Evolutionary conservation across 2,329 filamentous ascomycete species (phyloP).

Genomic region (Zelopaecilomyces penicillatus): DNA sequence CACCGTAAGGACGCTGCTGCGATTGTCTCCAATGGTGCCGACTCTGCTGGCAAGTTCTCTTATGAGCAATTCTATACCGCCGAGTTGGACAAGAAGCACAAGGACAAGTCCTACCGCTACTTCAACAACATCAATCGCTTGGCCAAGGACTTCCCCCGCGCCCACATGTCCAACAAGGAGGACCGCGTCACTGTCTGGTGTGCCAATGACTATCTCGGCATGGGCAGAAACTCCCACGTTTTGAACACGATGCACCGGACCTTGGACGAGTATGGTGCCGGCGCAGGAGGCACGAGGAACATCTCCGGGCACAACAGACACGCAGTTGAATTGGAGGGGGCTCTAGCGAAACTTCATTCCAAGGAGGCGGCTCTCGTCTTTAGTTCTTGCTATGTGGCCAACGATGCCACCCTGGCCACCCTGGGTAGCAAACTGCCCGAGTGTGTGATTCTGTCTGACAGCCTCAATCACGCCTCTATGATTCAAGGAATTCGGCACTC

Average conservation of each 20-base stretch:
- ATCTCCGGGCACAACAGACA: slow-evolving; percentile 98
- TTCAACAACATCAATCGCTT: slow-evolving; percentile 99
- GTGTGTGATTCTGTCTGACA: slow-evolving; percentile 96
- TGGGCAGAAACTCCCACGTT: slow-evolving; percentile 86
- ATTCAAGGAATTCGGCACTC: slow-evolving; percentile 98
- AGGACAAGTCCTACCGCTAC: slow-evolving; percentile 99
- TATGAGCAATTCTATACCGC: slow-evolving; percentile 82
- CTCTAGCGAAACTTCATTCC: slow-evolving; percentile 78
- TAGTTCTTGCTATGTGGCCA: slow-evolving; percentile 95
- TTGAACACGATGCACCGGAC: slow-evolving; percentile 90
- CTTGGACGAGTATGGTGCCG: slow-evolving; percentile 87
- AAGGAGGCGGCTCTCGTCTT: slow-evolving; percentile 93
- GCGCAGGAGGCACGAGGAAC: slow-evolving; percentile 90
- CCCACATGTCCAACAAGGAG: slow-evolving; percentile 76
- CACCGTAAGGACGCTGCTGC: slow-evolving; percentile 10
- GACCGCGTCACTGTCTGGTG: slow-evolving; percentile 97
- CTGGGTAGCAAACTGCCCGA: slow-evolving; percentile 94
- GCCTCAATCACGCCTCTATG: slow-evolving; percentile 97
- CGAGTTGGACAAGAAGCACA: slow-evolving; percentile 97
- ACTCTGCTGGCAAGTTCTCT: slow-evolving; percentile 59
- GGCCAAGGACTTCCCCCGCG: slow-evolving; percentile 89
- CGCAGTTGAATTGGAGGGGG: slow-evolving; percentile 73
- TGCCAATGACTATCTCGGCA: slow-evolving; percentile 97
- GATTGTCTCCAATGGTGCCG: slow-evolving; percentile 13
- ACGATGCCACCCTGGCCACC: slow-evolving; percentile 92